These are phyloP conservation scores for Myochromella boudieri DNA, from an alignment of 768 basidiomycete species.

Conservation along the genomic window DNA sequence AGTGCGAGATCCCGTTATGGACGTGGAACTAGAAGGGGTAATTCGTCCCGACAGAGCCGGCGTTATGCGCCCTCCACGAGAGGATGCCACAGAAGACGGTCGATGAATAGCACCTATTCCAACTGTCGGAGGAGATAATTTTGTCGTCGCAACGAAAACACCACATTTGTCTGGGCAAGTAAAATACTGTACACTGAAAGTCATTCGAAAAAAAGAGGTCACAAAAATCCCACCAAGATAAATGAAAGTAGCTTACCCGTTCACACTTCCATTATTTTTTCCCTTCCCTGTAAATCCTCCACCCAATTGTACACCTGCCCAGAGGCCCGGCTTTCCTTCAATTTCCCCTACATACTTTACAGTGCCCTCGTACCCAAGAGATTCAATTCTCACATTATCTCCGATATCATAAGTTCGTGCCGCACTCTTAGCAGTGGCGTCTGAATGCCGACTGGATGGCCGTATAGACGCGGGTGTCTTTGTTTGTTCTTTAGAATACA, in stretches of 20 bases:
- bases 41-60: constrained; percentile 55
- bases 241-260: constrained; percentile 58
- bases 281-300: constrained; percentile 88
- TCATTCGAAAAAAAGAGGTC: constrained; percentile 4
- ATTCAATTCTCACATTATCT: constrained; percentile 84
- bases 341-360: constrained; percentile 83
- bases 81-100: constrained; percentile 81
- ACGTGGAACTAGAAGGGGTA: constrained; percentile 45
- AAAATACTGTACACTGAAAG: constrained; percentile 79
- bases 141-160: constrained; percentile 83
- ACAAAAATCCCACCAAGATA: constrained; percentile 16
- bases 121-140: constrained; percentile 78
- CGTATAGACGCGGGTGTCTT: constrained; percentile 51
- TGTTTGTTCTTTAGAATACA: constrained; percentile 37
- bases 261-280: constrained; percentile 92
- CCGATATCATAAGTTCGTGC: constrained; percentile 64
- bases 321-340: constrained; percentile 84
- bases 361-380: constrained; percentile 83
- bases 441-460: constrained; percentile 68
- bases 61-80: constrained; percentile 58
- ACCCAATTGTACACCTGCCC: constrained; percentile 91
- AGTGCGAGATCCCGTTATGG: constrained; percentile 23
- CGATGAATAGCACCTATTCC: constrained; percentile 50
- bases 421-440: constrained; percentile 46
- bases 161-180: constrained; percentile 82